A percentile compares a stretch with the other conserved stretches of the same genome.
Evolutionary conservation across 768 basidiomycete genomes (phyloP).

Genomic region (Leccinum boreale): DNA sequence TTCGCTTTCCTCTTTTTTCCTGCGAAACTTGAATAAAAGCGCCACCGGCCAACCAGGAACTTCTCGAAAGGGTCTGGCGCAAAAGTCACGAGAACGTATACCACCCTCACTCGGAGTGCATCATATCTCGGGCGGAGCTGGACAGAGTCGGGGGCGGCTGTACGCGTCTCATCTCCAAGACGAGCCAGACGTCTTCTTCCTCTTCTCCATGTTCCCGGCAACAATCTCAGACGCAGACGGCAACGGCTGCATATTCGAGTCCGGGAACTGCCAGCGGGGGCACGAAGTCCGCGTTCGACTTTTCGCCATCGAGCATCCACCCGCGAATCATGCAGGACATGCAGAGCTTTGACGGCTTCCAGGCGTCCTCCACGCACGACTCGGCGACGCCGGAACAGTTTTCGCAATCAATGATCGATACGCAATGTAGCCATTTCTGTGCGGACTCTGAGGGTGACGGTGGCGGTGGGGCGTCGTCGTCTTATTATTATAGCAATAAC

Average conservation of each 20-base stretch:
- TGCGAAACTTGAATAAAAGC: neutral
- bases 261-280: neutral
- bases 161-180: slow-evolving; percentile 41
- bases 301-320: slow-evolving; percentile 17
- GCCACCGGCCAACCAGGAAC: slow-evolving; percentile 28
- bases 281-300: slow-evolving; percentile 6
- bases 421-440: slow-evolving; percentile 25
- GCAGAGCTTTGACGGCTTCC: slow-evolving; percentile 40
- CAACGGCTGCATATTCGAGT: neutral
- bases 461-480: neutral
- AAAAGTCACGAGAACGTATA: slow-evolving; percentile 44
- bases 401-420: slow-evolving; percentile 29
- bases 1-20: neutral
- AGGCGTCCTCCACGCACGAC: slow-evolving; percentile 26
- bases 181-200: slow-evolving; percentile 10
- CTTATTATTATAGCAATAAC: neutral
- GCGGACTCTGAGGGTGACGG: slow-evolving; percentile 8
- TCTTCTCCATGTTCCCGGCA: neutral
- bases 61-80: slow-evolving; percentile 38
- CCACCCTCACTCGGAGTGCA: slow-evolving; percentile 22
- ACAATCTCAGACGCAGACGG: neutral
- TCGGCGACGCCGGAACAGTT: slow-evolving; percentile 25
- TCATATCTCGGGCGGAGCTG: slow-evolving; percentile 44
- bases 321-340: slow-evolving; percentile 51
- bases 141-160: slow-evolving; percentile 52